Conservation (phyloP, 1,284 basidiomycete genomes). For the Tylopilus orsonianus region DNA sequence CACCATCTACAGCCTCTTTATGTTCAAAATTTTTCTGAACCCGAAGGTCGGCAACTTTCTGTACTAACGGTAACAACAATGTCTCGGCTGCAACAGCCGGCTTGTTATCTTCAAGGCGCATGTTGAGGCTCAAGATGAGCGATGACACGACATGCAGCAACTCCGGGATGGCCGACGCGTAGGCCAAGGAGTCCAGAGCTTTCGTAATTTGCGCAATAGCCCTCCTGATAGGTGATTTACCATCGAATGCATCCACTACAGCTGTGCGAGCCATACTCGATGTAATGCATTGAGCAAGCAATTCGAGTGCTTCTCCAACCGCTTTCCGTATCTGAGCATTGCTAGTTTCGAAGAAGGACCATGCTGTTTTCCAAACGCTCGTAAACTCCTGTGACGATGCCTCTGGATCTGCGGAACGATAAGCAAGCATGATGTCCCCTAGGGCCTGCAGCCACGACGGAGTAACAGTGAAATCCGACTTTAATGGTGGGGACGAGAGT, state of each 20-base stretch:
- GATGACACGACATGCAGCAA: conserved; percentile 63
- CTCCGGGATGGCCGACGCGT: conserved; percentile 70
- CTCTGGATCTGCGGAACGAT: conserved; percentile 47
- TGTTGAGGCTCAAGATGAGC: conserved; percentile 48
- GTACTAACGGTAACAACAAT: conserved; percentile 74
- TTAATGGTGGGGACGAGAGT: conserved; percentile 70
- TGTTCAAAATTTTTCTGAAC: conserved; percentile 84
- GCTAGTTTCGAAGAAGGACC: conserved; percentile 70
- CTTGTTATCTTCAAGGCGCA: conserved; percentile 37
- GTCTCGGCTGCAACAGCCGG: conserved; percentile 66
- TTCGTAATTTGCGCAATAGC: conserved; percentile 64
- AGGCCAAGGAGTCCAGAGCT: conserved; percentile 69
- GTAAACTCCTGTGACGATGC: conserved; percentile 54
- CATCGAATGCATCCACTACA: conserved; percentile 39
- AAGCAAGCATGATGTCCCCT: conserved; percentile 67
- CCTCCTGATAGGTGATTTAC: conserved; percentile 56
- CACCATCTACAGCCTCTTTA: conserved; percentile 85
- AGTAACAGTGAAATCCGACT: conserved; percentile 57
- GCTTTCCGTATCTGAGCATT: conserved; percentile 59
- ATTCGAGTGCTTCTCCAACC: conserved; percentile 61
- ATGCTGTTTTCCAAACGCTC: conserved; percentile 76
- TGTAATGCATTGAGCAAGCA: conserved; percentile 70
- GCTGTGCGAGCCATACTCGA: conserved; percentile 58
- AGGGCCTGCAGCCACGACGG: conserved; percentile 76
- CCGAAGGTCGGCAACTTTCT: conserved; percentile 75